Base-by-base conservation (phyloP, 2,329 filamentous ascomycete genomes). In the Beauveria sp. region DNA sequence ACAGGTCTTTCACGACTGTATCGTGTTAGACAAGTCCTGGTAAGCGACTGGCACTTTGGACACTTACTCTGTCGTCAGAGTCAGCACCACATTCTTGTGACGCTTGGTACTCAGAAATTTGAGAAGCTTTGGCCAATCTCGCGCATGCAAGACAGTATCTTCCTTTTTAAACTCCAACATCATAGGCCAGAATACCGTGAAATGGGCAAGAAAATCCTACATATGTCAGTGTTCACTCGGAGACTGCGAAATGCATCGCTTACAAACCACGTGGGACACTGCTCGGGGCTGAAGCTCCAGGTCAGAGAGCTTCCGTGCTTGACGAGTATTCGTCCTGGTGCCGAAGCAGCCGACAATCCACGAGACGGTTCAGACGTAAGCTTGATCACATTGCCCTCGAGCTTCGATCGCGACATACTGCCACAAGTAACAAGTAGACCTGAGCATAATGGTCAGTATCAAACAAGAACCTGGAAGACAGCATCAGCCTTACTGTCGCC, bases 231-330 rank as follows among this genome's bases (percentile, higher is more conserved):
- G 54, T 41, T 10, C 18, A 24, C 5, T 50, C 14, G 6, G 16
- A 37, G 2, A 5, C 24, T 1, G 3, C 10, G 16, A 10, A 18
- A 2, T 2, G 0, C 7, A 3, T 18, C 24, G 67, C 76, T 68
- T 67, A 79, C 76, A 73, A 80, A 76, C 77, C 77, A 80, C 0
- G 74, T 77, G 28, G 69, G 66, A 56, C 77, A 80, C 52, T 78
- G 71, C 18, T 74, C 66, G 3, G 73, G 62, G 3, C 70, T 67
- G 10, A 80, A 64, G 2, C 68, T 67, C 77, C 77, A 80, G 18
- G 73, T 62, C 2, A 77, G 66, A 0, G 71, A 68, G 30, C 69
- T 67, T 3, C 68, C 70, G 40, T 72, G 73, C 3, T 68, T 69
- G 7, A 79, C 72, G 8, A 73, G 64, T 20, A 79, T 72, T 0